Base-by-base conservation (phyloP, 371 early-diverging fungal species). In the Circinella umbellata region DNA sequence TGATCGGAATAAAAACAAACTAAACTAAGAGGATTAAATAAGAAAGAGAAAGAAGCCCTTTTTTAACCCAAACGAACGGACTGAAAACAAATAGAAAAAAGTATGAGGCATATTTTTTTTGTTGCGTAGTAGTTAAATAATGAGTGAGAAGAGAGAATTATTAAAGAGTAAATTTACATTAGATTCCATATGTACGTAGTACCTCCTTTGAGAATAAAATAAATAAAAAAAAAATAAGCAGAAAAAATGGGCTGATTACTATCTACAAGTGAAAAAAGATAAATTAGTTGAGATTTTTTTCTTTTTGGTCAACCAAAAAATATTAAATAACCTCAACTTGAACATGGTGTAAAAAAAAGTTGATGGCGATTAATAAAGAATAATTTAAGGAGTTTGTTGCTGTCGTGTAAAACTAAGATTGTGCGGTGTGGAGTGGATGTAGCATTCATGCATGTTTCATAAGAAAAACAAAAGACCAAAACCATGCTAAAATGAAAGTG, bases 381-480 rank as follows among this genome's bases (percentile, higher is more conserved):
- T 47, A 9, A 42, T 6, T 42, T 42, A 3, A 3, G 11, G 42
- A 42, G 11, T 11, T 11, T 27, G 27, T 27, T 27, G 27, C 3
- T 42, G 42, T 42, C 11, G 11, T 42, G 42, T 9, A 42, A 9
- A 42, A 11, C 11, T 6, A 42, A 9, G 42, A 11, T 39, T 6
- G 39, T 39, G 39, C 4, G 39, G 39, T 4, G 4, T 4, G 4
- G 42, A 2, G 42, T 42, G 42, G 6, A 11, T 42, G 42, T 42
- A 62, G 10, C 39, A 62, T 62, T 42, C 62, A 62, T 62, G 62
- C 62, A 62, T 18, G 62, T 62, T 62, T 62, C 62, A 62, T 62
- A 42, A 17, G 18, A 4, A 34, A 42, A 17, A 62, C 9, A 62
- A 18, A 34, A 18, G 1, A 62, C 3, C 11, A 47, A 15, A 47